phyloP scores from a whole-genome alignment of 148 eudicot genomes.

The Vaccinium myrtillus region DNA sequence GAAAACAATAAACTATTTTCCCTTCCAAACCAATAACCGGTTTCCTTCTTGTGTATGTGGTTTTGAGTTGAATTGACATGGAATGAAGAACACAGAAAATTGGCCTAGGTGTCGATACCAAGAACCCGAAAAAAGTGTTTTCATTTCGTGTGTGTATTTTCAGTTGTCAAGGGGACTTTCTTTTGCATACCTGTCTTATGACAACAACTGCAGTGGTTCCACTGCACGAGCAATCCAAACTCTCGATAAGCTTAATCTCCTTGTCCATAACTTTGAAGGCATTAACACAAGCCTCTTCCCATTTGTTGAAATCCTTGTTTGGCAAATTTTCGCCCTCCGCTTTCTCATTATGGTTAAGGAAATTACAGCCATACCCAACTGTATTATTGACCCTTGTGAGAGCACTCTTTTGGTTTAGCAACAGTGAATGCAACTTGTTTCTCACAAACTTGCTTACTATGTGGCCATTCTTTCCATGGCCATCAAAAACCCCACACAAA shows the following conservation, averaged over 20 bases:
- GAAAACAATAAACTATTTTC: neutral
- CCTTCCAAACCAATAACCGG: neutral
- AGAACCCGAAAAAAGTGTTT: neutral
- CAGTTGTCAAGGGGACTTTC: neutral
- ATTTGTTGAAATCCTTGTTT: slow-evolving; percentile 27
- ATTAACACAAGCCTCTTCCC: slow-evolving; percentile 52
- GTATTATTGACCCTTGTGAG: slow-evolving; percentile 18
- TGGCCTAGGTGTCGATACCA: neutral
- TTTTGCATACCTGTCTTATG: slow-evolving; percentile 53
- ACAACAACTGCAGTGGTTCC: slow-evolving; percentile 78
- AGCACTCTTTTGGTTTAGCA: slow-evolving; percentile 44
- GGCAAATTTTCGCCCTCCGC: slow-evolving; percentile 15
- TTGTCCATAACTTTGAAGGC: slow-evolving; percentile 76
- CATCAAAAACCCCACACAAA: slow-evolving; percentile 78
- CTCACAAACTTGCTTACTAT: slow-evolving; percentile 66
- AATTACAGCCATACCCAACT: neutral
- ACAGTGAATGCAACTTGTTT: slow-evolving; percentile 52
- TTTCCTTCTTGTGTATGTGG: neutral
- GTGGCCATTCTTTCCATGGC: slow-evolving; percentile 78
- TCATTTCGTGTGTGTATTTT: neutral
- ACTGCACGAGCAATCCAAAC: slow-evolving; percentile 64
- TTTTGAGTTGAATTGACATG: neutral
- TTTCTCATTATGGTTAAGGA: slow-evolving; percentile 17
- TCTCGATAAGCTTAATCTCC: slow-evolving; percentile 55
- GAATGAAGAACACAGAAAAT: neutral